Evolutionary conservation across 2,329 filamentous ascomycete genomes (phyloP).

Genomic region (Cladophialophora bantiana): DNA sequence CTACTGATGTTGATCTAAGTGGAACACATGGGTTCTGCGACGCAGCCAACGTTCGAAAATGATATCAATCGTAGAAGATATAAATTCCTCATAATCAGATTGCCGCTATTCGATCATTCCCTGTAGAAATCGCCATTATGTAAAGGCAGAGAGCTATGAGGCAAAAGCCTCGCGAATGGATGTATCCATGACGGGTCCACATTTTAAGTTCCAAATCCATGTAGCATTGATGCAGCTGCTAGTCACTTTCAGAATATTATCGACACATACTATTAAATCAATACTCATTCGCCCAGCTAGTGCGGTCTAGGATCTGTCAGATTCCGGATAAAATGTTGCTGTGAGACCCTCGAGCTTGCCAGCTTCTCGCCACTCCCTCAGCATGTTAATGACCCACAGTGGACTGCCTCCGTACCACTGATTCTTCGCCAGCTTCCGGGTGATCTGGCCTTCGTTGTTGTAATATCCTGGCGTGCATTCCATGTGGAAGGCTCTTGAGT

Average conservation of each 20-base stretch:
- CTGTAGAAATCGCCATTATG: too few relatives aligned
- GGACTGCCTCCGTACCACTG: background rate
- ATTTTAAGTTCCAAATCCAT: background rate
- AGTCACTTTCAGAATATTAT: background rate
- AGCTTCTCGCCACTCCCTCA: background rate
- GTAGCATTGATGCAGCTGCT: background rate
- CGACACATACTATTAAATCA: background rate
- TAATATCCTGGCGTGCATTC: conserved; percentile 36
- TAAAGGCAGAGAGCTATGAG: too few relatives aligned
- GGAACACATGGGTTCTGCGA: background rate
- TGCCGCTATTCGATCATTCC: too few relatives aligned
- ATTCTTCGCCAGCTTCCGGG: background rate
- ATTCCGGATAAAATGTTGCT: background rate
- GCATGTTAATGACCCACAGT: background rate
- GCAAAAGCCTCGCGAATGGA: too few relatives aligned
- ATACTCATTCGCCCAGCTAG: background rate
- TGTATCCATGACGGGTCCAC: too few relatives aligned
- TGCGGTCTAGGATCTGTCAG: background rate
- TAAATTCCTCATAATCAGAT: too few relatives aligned
- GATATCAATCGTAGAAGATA: too few relatives aligned
- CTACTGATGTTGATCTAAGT: background rate
- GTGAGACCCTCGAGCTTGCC: background rate
- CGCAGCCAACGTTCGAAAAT: too few relatives aligned
- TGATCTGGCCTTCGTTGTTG: conserved; percentile 31
- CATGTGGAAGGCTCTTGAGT: conserved; percentile 21